Percentiles rank a stretch among this genome's conserved stretches.
Conservation (phyloP, 306 rosid genomes). For the Ceratonia siliqua region DNA sequence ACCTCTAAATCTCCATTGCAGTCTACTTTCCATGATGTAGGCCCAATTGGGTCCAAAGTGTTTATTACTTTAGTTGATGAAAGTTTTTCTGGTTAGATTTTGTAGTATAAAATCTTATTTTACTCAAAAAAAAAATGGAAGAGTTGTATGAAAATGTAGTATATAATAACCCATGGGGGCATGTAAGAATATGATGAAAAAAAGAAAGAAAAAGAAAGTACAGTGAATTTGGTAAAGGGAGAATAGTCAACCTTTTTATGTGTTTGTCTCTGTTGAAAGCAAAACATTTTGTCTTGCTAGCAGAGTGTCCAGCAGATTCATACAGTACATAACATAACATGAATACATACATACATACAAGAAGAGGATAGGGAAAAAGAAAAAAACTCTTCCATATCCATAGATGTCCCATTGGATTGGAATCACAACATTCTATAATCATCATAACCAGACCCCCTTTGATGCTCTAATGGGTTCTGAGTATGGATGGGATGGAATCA, state of each 20-base stretch:
- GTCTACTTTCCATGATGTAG: neutral
- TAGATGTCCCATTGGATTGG: conserved; percentile 5
- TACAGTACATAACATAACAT: neutral
- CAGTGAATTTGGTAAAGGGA: neutral
- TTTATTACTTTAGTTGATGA: neutral
- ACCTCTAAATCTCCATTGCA: too few species aligned
- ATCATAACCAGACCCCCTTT: conserved; percentile 23
- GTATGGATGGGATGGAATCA: too few species aligned
- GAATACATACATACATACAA: too few species aligned
- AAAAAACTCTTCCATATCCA: neutral
- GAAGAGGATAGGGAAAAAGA: neutral
- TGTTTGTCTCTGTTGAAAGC: conserved; percentile 15
- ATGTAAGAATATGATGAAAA: neutral
- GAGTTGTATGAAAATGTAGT: too few species aligned
- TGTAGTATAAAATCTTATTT: neutral
- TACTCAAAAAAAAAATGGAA: neutral
- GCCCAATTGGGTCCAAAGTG: neutral
- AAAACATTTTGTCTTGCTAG: neutral
- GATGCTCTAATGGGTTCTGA: conserved; percentile 19
- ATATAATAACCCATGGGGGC: too few species aligned
- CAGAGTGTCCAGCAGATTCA: conserved; percentile 23
- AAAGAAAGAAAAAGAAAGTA: neutral
- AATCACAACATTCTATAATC: conserved; percentile 19
- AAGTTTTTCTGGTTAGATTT: neutral
- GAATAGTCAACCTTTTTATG: neutral